Conservation (phyloP, 805 yeast species). For the Pichia nanzhaoensis region DNA sequence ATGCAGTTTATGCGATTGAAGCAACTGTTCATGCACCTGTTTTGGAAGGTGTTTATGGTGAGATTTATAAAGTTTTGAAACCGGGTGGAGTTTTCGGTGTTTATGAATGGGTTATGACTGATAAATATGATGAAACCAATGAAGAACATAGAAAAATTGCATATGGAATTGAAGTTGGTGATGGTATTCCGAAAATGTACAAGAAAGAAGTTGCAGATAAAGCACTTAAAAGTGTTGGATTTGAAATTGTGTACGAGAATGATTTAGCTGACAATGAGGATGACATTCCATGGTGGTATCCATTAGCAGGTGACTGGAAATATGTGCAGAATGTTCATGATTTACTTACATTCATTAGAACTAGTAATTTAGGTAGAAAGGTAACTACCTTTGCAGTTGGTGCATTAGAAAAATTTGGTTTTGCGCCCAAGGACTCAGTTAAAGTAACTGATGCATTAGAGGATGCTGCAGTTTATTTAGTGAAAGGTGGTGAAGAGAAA, state of each 20-base stretch:
- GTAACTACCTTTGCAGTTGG: constrained; percentile 77
- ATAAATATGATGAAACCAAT: constrained; percentile 78
- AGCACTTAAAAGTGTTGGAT: constrained; percentile 83
- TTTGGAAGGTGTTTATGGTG: constrained; percentile 90
- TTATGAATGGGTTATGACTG: constrained; percentile 99
- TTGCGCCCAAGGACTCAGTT: constrained; percentile 89
- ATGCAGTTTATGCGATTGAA: constrained; percentile 96
- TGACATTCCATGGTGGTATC: constrained; percentile 95
- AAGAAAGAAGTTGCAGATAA: constrained; percentile 74
- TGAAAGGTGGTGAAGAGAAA: constrained; percentile 83
- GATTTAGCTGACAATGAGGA: constrained; percentile 83
- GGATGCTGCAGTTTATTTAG: constrained; percentile 94
- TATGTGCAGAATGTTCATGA: constrained; percentile 76
- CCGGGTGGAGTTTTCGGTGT: constrained; percentile 98
- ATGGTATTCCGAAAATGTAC: constrained; percentile 98
- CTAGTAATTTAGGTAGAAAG: constrained; percentile 79
- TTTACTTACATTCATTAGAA: constrained; percentile 78
- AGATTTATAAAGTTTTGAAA: constrained; percentile 89
- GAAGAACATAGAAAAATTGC: constrained; percentile 90
- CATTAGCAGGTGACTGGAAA: constrained; percentile 90
- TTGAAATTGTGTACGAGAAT: constrained; percentile 63
- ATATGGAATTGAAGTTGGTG: constrained; percentile 96
- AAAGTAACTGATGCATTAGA: constrained; percentile 91
- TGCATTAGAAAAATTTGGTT: constrained; percentile 71
- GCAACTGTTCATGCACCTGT: constrained; percentile 98